Evolutionary conservation across 2,329 filamentous ascomycete species (phyloP).

Genomic region (Alternaria gaisen): DNA sequence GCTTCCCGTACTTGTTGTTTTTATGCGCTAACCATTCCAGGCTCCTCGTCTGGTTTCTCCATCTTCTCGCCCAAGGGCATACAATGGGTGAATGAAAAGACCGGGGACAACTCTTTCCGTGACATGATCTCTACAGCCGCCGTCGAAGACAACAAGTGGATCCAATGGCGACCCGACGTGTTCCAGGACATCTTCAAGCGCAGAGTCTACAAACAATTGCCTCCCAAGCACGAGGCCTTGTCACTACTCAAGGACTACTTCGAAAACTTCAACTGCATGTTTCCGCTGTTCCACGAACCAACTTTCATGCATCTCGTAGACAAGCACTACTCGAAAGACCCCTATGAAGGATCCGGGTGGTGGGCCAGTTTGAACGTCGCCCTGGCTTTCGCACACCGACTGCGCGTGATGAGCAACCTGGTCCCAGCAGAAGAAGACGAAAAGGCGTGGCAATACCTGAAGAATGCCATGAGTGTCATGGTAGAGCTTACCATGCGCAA

Average conservation of each 20-base stretch:
- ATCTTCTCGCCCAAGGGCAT: conserved; percentile 99
- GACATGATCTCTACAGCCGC: conserved; percentile 90
- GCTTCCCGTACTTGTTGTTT: conserved; percentile 27
- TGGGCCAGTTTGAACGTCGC: conserved; percentile 97
- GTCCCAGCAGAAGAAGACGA: conserved; percentile 91
- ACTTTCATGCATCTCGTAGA: conserved; percentile 99
- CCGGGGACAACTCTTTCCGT: conserved; percentile 93
- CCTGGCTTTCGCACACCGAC: conserved; percentile 88
- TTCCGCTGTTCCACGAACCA: conserved; percentile 94
- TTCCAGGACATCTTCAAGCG: conserved; percentile 92
- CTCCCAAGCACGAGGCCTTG: conserved; percentile 84
- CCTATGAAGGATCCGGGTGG: conserved; percentile 95
- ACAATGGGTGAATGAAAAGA: conserved; percentile 98
- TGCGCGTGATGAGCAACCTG: conserved; percentile 94
- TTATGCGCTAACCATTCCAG: conserved; percentile 55
- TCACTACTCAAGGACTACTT: conserved; percentile 94
- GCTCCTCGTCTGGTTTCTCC: conserved; percentile 95
- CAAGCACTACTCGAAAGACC: conserved; percentile 89
- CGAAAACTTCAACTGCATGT: conserved; percentile 99
- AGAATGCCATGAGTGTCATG: conserved; percentile 94
- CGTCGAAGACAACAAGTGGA: conserved; percentile 93
- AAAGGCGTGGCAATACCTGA: conserved; percentile 93
- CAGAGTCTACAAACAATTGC: conserved; percentile 82
- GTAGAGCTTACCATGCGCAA: conserved; percentile 95
- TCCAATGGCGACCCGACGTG: conserved; percentile 97